These are phyloP conservation scores for Globisporangium okanoganense DNA, from an alignment of 352 stramenopile species.

Conservation along the genomic window DNA sequence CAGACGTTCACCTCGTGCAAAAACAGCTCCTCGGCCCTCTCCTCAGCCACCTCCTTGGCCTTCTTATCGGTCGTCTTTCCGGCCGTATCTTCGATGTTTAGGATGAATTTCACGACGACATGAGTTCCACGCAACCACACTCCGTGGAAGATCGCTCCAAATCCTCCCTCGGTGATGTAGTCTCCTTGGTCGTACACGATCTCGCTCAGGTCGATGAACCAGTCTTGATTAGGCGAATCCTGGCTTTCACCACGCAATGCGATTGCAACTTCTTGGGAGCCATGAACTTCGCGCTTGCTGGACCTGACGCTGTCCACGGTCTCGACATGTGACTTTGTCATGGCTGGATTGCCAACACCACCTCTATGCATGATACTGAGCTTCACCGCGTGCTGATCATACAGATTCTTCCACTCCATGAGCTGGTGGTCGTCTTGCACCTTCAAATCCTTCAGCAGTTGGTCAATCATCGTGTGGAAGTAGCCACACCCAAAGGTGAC, in stretches of 20 bases:
- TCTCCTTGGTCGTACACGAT: background rate
- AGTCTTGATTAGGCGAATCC: background rate
- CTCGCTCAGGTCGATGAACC: conserved; percentile 7
- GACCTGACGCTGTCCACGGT: background rate
- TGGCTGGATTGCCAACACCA: background rate
- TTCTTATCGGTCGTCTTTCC: too few relatives aligned
- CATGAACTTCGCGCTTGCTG: background rate
- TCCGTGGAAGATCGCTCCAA: background rate
- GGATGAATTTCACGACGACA: conserved; percentile 10
- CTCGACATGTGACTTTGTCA: background rate
- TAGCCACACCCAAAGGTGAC: background rate
- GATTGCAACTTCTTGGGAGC: background rate
- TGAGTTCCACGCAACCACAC: background rate
- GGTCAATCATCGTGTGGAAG: conserved; percentile 8
- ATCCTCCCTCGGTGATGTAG: background rate
- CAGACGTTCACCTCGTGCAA: conserved; percentile 8
- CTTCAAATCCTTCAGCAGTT: background rate
- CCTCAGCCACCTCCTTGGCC: too few relatives aligned
- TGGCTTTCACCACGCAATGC: background rate
- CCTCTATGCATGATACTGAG: background rate
- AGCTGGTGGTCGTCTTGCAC: background rate
- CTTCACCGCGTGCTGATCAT: background rate
- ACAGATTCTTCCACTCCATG: background rate
- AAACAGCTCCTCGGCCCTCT: background rate
- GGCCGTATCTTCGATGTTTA: too few relatives aligned